phyloP scores from a whole-genome alignment of 176 grass and related monocot genomes.

The Carex cristatella region DNA sequence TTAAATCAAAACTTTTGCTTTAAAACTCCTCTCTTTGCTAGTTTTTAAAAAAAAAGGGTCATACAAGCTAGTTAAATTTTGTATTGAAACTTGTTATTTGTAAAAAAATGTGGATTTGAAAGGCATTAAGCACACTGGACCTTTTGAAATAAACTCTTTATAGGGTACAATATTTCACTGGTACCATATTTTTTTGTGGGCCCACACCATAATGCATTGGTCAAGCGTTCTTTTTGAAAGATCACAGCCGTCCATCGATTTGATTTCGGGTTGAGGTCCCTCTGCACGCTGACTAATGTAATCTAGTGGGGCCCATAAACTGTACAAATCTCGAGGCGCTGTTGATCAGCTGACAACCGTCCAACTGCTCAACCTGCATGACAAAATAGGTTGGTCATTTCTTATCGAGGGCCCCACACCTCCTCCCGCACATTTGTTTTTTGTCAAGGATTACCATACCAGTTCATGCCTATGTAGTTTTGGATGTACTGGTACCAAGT shows the following conservation, averaged over 20 bases:
- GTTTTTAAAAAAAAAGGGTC: neutral
- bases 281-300: slow-evolving; percentile 33
- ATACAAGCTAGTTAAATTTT: neutral
- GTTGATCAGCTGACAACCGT: slow-evolving; percentile 64
- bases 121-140: neutral
- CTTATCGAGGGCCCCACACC: slow-evolving; percentile 3
- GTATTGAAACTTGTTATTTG: neutral
- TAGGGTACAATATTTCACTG: slow-evolving; percentile 15
- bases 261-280: slow-evolving; percentile 41
- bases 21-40: neutral
- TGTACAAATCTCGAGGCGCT: slow-evolving; percentile 36
- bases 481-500: neutral
- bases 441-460: slow-evolving; percentile 2
- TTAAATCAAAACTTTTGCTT: neutral
- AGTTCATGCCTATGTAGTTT: neutral
- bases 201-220: slow-evolving; percentile 34
- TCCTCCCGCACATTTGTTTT: neutral
- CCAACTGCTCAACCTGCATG: slow-evolving; percentile 78
- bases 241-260: slow-evolving; percentile 42
- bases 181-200: slow-evolving; percentile 38
- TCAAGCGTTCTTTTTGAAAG: slow-evolving; percentile 40
- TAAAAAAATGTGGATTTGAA: neutral
- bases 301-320: slow-evolving; percentile 51
- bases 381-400: slow-evolving; percentile 51
- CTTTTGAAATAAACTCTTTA: neutral